Evolutionary conservation across 208 protist species (phyloP).

Genomic region (Leishmania major): DNA sequence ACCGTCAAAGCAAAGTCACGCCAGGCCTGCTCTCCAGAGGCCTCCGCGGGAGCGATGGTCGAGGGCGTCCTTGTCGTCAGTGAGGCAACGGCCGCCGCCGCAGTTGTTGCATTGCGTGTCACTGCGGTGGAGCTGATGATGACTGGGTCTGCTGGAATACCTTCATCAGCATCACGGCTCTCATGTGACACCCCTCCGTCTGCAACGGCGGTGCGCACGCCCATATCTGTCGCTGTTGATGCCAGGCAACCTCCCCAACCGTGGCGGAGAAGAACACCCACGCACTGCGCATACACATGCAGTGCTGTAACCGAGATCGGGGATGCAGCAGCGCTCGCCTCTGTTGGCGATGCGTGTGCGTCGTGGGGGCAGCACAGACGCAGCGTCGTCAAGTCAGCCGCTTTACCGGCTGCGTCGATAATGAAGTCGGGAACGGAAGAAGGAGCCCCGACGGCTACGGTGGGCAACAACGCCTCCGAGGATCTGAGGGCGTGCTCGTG

Average conservation of each 20-base stretch:
- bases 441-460: background rate
- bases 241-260: constrained; percentile 16
- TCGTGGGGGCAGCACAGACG: constrained; percentile 12
- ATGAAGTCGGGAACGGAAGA: constrained; percentile 26
- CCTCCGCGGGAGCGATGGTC: background rate
- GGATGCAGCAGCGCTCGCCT: background rate
- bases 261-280: constrained; percentile 18
- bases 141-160: background rate
- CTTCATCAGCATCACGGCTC: background rate
- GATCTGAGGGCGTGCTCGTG: background rate
- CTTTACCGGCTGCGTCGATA: constrained; percentile 29
- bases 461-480: background rate
- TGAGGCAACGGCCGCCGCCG: background rate
- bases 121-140: background rate
- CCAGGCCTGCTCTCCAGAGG: constrained; percentile 11
- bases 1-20: constrained; percentile 9
- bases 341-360: background rate
- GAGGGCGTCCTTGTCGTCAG: background rate
- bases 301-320: constrained; percentile 13
- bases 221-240: background rate
- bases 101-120: background rate
- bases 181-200: background rate
- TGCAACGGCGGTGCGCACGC: background rate
- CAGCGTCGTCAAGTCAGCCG: constrained; percentile 28
- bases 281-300: constrained; percentile 29